Base-by-base conservation (phyloP, 2,329 filamentous ascomycete genomes). In the Teratosphaeriaceae sp. region DNA sequence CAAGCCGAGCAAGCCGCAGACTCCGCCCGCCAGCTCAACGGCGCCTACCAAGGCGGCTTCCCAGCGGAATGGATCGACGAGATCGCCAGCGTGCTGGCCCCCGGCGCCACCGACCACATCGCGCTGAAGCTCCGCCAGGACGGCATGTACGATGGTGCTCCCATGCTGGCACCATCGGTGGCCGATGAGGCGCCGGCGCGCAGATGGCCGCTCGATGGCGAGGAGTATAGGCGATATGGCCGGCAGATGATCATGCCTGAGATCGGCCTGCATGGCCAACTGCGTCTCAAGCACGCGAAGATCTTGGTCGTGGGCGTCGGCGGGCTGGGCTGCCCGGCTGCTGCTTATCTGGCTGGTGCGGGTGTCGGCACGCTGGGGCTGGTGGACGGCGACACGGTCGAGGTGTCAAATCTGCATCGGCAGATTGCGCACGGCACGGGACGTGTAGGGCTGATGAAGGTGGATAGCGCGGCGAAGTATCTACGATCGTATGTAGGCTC, bases 311-410 rank as follows among this genome's bases (percentile, higher is more conserved):
- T 98, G 19, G 92, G 92, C 9, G 82, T 86, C 2, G 92, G 92
- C 5, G 92, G 92, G 0, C 70, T 98, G 11, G 92, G 92, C 9
- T 97, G 88, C 61, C 92, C 92, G 9, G 88, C 92, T 11, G 86
- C 89, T 1, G 78, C 85, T n/a, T 98, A 98, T 60, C 78, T 98
- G 1, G 87, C 88, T 8, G 90, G 88, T 18, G 85, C 92, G 1
- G 92, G 92, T 0, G 76, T 96, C 1, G 88, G 89, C 7, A 85
- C 75, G 0, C 65, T 98, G 15, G 89, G 90, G 0, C 70, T 98
- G 6, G 78, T 92, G 19, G 92, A 98, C 60, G 88, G 85, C 3
- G 92, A 98, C 65, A 73, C 72, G 0, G 90, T 98, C 22, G 92
- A 97, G 61, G 69, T 75, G 13, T 95, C 88, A 20, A 98, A 98